Evolutionary conservation across 176 grass and related monocot species (phyloP), one percentile per base, ranked within the genome.

Genomic region (Cenchrus americanus): DNA sequence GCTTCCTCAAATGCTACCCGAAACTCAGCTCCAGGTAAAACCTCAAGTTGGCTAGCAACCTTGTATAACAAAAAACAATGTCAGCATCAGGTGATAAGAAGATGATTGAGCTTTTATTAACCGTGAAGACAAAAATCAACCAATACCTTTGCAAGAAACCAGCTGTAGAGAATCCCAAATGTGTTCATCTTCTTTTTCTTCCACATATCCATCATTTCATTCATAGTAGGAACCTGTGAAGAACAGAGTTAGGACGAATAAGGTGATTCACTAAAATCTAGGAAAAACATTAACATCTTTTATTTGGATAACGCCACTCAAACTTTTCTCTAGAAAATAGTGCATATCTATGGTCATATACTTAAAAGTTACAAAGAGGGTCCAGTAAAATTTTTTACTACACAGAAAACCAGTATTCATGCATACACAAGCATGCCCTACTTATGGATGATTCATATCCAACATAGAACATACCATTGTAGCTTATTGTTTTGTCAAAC

Each of bases 201-300:
- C 91, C 93, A 99, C 91, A 92, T 92, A 80, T 99, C 93, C 92
- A 94, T 86, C 93, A 99, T 99, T 84, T 99, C 93, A 41, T 83
- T 92, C 77, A 92, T 73, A 64, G 91, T 99, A 62, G 96, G 96
- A 75, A 99, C 96, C 96, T 99, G 74, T 65, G 6, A 23, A 23
- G 64, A 81, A 68, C 18, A 93, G 40, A 10, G 64, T 14, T 41
- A 84, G 21, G 14, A 76, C 69, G 63, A 76, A 80, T 17, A 0
- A 52, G 42, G 53, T 46, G 48, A 84, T 27, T 23, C 51, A 34
- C 44, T 63, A 70, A 23, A 76, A 46, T 71, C 12, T 26, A 12
- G 0, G 44, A 74, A 17, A 74, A 67, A 22, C 4, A 74, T 34
- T 30, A 22, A 42, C 22, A 78, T 27, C 4, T 12, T 69, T 26